Percentiles rank a stretch among this genome's conserved stretches.
Conservation (phyloP, 495 filamentous ascomycete species). For the Lichenothelia convexa region DNA sequence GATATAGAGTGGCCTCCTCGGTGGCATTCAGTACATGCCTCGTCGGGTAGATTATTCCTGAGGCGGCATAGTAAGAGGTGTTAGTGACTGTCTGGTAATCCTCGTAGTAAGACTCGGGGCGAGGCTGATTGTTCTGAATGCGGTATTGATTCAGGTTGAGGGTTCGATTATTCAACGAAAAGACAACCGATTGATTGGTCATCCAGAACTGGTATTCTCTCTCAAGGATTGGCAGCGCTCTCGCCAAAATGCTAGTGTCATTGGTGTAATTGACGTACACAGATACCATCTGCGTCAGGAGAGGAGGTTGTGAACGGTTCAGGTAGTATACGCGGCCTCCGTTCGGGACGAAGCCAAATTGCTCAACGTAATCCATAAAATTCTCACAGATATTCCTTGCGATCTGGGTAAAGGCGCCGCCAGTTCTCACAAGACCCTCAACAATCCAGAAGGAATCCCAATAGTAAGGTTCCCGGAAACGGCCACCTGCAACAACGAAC, state of each 20-base stretch:
- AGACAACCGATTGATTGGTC: slow-evolving; percentile 13
- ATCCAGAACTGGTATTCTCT: slow-evolving; percentile 13
- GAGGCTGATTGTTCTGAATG: slow-evolving; percentile 13
- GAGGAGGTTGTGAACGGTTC: slow-evolving; percentile 14
- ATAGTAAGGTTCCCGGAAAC: slow-evolving; percentile 17
- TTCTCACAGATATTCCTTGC: slow-evolving; percentile 16
- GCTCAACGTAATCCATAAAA: slow-evolving; percentile 15
- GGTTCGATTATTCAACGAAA: too few relatives aligned
- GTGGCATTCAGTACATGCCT: slow-evolving; percentile 7
- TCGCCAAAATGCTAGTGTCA: slow-evolving; percentile 12
- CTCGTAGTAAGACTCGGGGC: slow-evolving; percentile 16
- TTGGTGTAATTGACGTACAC: slow-evolving; percentile 13
- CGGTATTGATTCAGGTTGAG: slow-evolving; percentile 11
- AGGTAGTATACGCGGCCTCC: slow-evolving; percentile 13
- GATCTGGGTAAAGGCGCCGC: slow-evolving; percentile 16
- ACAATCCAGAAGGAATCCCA: slow-evolving; percentile 18
- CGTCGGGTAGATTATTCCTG: slow-evolving; percentile 10
- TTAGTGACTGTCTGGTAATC: slow-evolving; percentile 15
- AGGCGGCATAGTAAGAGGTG: slow-evolving; percentile 11
- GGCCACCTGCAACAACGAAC: slow-evolving; percentile 16
- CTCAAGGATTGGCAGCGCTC: slow-evolving; percentile 11
- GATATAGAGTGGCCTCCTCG: slow-evolving; percentile 9
- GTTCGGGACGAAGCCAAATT: slow-evolving; percentile 16
- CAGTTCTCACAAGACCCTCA: slow-evolving; percentile 12
- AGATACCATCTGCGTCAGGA: slow-evolving; percentile 14